phyloP scores from a whole-genome alignment of 495 filamentous ascomycete species.

The Cudoniella acicularis region DNA sequence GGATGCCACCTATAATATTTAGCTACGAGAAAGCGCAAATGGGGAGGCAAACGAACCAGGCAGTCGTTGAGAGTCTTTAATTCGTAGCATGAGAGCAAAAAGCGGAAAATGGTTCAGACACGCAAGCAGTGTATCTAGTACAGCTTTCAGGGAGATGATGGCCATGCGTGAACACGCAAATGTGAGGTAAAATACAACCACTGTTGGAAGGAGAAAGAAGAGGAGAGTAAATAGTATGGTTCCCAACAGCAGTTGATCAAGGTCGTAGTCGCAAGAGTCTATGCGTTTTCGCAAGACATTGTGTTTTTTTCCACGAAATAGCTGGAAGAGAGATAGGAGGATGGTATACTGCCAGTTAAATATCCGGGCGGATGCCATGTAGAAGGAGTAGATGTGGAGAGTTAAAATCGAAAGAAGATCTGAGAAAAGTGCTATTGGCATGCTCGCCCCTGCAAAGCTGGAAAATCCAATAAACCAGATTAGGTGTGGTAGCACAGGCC shows the following conservation, averaged over 20 bases:
- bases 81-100: conserved; percentile 92
- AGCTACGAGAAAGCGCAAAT: background rate
- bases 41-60: conserved; percentile 55
- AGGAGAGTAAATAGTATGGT: conserved; percentile 95
- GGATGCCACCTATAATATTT: conserved; percentile 64
- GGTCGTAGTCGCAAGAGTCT: conserved; percentile 97
- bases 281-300: conserved; percentile 97
- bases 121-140: conserved; percentile 84
- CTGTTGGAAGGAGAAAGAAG: conserved; percentile 92
- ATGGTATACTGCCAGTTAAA: conserved; percentile 98
- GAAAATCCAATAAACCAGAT: conserved; percentile 94
- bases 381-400: conserved; percentile 96
- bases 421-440: conserved; percentile 95
- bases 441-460: conserved; percentile 90
- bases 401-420: conserved; percentile 91
- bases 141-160: conserved; percentile 88
- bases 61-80: conserved; percentile 88
- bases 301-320: conserved; percentile 96
- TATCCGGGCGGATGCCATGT: conserved; percentile 91
- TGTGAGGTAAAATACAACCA: conserved; percentile 93
- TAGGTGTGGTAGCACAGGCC: conserved; percentile 75
- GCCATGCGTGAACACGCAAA: conserved; percentile 93
- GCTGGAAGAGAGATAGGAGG: conserved; percentile 92
- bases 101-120: conserved; percentile 97
- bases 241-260: conserved; percentile 93